Evolutionary conservation across 768 basidiomycete species (phyloP), one percentile per base, ranked within the genome.

Genomic region (Lentinula edodes): DNA sequence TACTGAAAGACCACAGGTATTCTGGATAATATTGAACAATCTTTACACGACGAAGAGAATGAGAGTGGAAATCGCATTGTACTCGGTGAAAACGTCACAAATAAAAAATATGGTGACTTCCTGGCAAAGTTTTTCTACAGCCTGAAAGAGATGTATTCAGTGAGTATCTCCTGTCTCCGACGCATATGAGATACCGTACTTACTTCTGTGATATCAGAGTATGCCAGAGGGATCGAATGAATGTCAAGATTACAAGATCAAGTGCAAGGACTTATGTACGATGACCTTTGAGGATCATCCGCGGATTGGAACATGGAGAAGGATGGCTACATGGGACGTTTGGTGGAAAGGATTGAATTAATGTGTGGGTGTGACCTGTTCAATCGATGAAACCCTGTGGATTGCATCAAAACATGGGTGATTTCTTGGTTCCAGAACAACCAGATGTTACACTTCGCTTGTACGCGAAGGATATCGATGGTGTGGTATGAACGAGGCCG

Each of bases 131-230:
- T 86, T 72, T 73, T 87, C 34, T 77, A 80, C 20, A 71, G 79
- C 1, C 83, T 89, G 82, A 73, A 80, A 20, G 74, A 76, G 35
- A 77, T 78, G 42, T 72, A 74, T 61, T 68, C 73, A 69, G 86
- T 84, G 65, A 46, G 71, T 68, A 6, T n/a, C 38, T 35, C 48
- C n/a, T 55, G 48, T 39, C 7, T 0, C 16, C 20, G 10, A 43
- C 54, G 34, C 13, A 45, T 62, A 1, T 16, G 15, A 39, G 16
- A 23, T n/a, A 9, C 9, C n/a, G 16, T 6, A 42, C 20, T 23
- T 23, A 23, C 42, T 32, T 18, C 39, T 15, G 38, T 51, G 32
- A 15, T 8, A 39, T 18, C 48, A 60, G 59, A 52, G 13, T 43
- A 39, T 41, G 12, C 39, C 39, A n/a, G 34, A 52, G 6, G 39